Evolutionary conservation across 1,284 basidiomycete species (phyloP).

Genomic region (Tilletia caries): DNA sequence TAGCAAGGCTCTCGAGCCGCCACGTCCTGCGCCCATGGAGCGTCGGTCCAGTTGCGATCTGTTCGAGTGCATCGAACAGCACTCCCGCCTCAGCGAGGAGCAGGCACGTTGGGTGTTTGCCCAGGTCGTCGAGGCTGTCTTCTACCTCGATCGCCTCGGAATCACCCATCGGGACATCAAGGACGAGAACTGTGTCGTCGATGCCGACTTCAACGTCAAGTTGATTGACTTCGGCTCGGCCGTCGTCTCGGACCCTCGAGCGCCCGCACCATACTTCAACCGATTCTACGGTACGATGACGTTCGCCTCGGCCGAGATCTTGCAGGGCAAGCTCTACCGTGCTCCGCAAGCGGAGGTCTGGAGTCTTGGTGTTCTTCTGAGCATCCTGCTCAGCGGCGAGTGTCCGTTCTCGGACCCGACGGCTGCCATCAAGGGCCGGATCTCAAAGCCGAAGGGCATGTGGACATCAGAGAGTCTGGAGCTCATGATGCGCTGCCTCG

Average conservation of each 20-base stretch:
- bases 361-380: slow-evolving; percentile 84
- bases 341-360: slow-evolving; percentile 80
- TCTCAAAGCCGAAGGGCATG: slow-evolving; percentile 43
- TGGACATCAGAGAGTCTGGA: slow-evolving; percentile 56
- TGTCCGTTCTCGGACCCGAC: slow-evolving; percentile 73
- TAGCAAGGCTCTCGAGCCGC: slow-evolving; percentile 9
- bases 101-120: slow-evolving; percentile 77
- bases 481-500: slow-evolving; percentile 71
- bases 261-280: slow-evolving; percentile 67
- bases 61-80: slow-evolving; percentile 87
- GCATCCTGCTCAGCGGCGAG: slow-evolving; percentile 77
- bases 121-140: slow-evolving; percentile 80
- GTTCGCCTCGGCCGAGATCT: slow-evolving; percentile 65
- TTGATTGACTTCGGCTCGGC: slow-evolving; percentile 91
- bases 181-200: slow-evolving; percentile 82
- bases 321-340: slow-evolving; percentile 65
- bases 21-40: slow-evolving; percentile 56
- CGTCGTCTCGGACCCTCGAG: slow-evolving; percentile 67
- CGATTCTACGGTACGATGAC: slow-evolving; percentile 49
- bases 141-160: slow-evolving; percentile 71
- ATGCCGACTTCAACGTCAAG: slow-evolving; percentile 66
- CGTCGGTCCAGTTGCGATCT: slow-evolving; percentile 80
- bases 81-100: slow-evolving; percentile 73
- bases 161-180: slow-evolving; percentile 89
- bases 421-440: slow-evolving; percentile 63